Percentiles rank a stretch among this genome's conserved stretches.
These are phyloP conservation scores for Plantago ovata DNA, from an alignment of 257 asterid species.

Conservation along the genomic window DNA sequence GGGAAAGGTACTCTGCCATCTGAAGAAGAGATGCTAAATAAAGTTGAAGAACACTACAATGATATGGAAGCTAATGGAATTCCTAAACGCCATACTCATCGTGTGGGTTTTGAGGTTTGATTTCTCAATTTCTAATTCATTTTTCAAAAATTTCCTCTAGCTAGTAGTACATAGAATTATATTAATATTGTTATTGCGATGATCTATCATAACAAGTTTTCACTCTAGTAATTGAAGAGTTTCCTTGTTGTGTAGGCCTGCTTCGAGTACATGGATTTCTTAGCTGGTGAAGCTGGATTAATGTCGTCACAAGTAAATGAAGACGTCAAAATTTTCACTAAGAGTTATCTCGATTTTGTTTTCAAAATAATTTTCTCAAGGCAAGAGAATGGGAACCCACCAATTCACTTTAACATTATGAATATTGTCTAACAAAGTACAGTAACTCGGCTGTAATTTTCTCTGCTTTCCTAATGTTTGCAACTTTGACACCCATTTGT, in stretches of 20 bases:
- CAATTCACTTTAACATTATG: too few species aligned
- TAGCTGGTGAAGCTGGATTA: conserved; percentile 44
- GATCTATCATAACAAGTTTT: neutral
- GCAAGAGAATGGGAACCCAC: conserved; percentile 23
- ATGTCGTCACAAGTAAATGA: conserved; percentile 29
- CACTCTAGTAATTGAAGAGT: neutral
- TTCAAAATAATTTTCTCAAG: conserved; percentile 19
- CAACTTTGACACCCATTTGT: too few species aligned
- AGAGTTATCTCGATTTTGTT: conserved; percentile 15
- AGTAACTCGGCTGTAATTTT: too few species aligned
- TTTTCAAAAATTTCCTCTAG: too few species aligned
- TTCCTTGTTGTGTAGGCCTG: neutral
- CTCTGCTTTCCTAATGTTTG: too few species aligned
- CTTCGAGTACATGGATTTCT: conserved; percentile 53
- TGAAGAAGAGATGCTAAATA: conserved; percentile 35
- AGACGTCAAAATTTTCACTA: neutral
- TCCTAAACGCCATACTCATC: conserved; percentile 33
- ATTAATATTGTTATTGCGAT: too few species aligned
- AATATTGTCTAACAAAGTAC: too few species aligned
- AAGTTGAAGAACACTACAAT: conserved; percentile 30
- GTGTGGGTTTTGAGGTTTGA: conserved; percentile 10
- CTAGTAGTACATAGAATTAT: neutral
- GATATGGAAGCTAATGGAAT: conserved; percentile 30
- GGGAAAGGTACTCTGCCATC: conserved; percentile 38
- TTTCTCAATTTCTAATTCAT: too few species aligned